Base-by-base conservation (phyloP, 257 asterid species). In the Salvia miltiorrhiza region DNA sequence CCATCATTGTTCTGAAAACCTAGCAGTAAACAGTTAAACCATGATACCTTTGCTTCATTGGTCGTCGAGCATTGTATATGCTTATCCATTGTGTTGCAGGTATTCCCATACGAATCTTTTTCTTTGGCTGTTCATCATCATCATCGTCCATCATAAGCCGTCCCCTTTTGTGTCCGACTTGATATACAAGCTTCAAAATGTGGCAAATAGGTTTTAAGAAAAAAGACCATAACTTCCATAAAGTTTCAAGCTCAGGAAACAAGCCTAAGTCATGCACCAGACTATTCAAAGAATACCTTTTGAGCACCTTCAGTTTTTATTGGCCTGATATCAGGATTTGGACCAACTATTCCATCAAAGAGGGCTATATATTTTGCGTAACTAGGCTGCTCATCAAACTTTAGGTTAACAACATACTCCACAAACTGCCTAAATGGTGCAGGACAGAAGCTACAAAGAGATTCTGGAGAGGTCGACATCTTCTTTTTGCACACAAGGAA, bases 401-500 rank as follows among this genome's bases (percentile, higher is more conserved):
- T 85, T 28, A 87, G 62, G 41, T 75, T 81, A 41, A 82, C 87
- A 48, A 85, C 84, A 70, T 70, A 65, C 73, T 87, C 89, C 9
- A 85, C 82, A 74, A 85, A 87, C 76, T 79, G 82, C 74, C 77
- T 70, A 55, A 83, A 87, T 11, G 91, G 91, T 19, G 78, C 75
- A 26, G 95, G 91, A 37, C 87, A 87, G 67, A 79, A 79, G 81
- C 82, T 72, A 70, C 91, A 87, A 60, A 85, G 85, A 62, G 79
- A 43, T 53, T 85, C 87, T 12, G 95, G 87, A 49, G 91, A 87
- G 23, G 87, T 87, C 49, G 82, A 79, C 95, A 85, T 85, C 82
- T 87, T 87, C 81, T 83, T 85, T 72, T 87, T 87, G 80, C 95
- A 87, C 56, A 87, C 91, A 17, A 85, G 85, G 66, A 85, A 87